Base-by-base conservation (phyloP, 139 green algal species). In the Axilococcus clingmanii region DNA sequence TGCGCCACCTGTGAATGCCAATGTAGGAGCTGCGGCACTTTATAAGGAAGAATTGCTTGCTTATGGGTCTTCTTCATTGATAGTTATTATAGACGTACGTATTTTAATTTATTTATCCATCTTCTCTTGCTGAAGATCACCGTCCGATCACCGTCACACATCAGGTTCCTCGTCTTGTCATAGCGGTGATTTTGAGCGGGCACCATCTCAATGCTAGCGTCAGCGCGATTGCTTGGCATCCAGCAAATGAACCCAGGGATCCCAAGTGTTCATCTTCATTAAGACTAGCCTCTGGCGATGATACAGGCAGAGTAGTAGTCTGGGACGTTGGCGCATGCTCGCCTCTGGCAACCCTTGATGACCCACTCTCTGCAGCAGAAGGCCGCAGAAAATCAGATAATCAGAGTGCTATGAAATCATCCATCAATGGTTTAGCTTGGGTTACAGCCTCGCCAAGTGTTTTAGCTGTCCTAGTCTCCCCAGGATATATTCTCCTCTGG, bases 231-330 rank as follows among this genome's bases (percentile, higher is more conserved):
- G 78, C 69, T 29, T 91, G 82, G 82, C 58, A 65, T 33, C 43
- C 54, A 1, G 43, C 33, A 15, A 48, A 40, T 40, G 59, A 33
- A 4, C 30, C 37, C 0, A 34, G 35, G 11, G 54, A 64, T 17
- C 20, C 48, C 4, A 37, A 40, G 4, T 32, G 22, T 28, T 7
- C 46, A 3, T 32, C 23, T 20, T 25, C 29, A 46, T 50, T 59
- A 61, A 78, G 81, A 48, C 67, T 91, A 27, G 83, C 82, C 1
- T 84, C 77, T 23, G 83, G 83, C 5, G 83, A 93, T 44, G 48
- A 46, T 11, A 60, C 82, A 3, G 82, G 83, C 12, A 47, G 63
- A 0, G 82, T 92, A 31, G 65, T 82, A 29, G 67, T 91, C 36
- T 93, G 83, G 83, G 74, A 83, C 30, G 69, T 88, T 50, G 49